Base-by-base conservation (phyloP, 2,329 filamentous ascomycete genomes). In the Fusarium sp. region DNA sequence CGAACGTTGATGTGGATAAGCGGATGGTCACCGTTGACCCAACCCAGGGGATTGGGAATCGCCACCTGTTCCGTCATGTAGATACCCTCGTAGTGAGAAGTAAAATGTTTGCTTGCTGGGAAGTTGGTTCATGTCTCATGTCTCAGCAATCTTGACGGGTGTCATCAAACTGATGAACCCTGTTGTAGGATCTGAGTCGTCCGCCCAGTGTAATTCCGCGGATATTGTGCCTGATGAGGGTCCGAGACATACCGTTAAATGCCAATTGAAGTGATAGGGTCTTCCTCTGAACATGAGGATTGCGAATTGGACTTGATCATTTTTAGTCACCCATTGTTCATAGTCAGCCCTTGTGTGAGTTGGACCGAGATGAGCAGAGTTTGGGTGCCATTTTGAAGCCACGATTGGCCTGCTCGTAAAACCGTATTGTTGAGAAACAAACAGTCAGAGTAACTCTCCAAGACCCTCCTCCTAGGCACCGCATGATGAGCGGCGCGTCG, bases 401-500 rank as follows among this genome's bases (percentile, higher is more conserved):
- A 58, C 54, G 54, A 56, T 56, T 56, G 52, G 52, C 22, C 52
- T 56, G 29, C 29, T 56, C 52, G 52, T 56, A 56, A 22, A 7
- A 35, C n/a, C 20, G 52, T 31, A 35, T 35, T 56, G n/a, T 11
- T n/a, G 22, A 58, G 22, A 29, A 37, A 18, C 34, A 58, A 58
- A 58, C 22, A 57, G 14, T 35, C n/a, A 7, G 20, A 24, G 54
- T 18, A 24, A 57, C 31, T 13, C 22, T 35, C n/a, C 20, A 37
- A 57, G 20, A 16, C 29, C 52, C 54, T 22, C 22, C 34, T 35
- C 54, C 16, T 34, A 10, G 47, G 31, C 35, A 42, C 27, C 14
- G 35, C 50, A 58, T 45, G 20, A n/a, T 64, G 47, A 62, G 71
- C 71, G 52, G 68, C 64, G 69, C 52, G 29, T 59, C 42, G 11